Base-by-base conservation (phyloP, 768 basidiomycete species). In the Tremella fuciformis region DNA sequence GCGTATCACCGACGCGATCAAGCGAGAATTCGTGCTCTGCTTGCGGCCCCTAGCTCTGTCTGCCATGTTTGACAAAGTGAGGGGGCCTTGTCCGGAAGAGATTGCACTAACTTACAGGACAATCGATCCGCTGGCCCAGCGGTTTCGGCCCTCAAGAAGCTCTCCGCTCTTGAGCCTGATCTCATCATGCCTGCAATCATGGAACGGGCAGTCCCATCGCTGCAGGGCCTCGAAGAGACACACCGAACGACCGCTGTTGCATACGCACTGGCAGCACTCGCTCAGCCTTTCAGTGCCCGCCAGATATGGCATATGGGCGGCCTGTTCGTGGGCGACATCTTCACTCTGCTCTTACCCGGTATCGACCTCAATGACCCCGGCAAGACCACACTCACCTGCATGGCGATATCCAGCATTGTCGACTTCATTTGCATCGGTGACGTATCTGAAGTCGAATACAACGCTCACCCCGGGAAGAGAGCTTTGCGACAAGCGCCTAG, bases 191-290 rank as follows among this genome's bases (percentile, higher is more conserved):
- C 86, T 46, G 84, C 89, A 0, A 82, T 93, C 41, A 76, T 93
- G 59, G 89, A 93, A 73, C 81, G 90, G 54, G 88, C 89, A 9
- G 84, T 88, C 4, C 89, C 90, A 1, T 88, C 89, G 0, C 78
- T 96, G n/a, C 89, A 92, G 76, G 85, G 88, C 2, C 78, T 93
- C n/a, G 85, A 86, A 15, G 90, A 92, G 86, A 92, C 90, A 0
- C 86, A 91, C 63, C 81, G 91, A 50, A 92, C 89, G 0, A 83
- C 87, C 46, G 86, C 91, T 8, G 85, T 89, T 24, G 90, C 92
- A 74, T 89, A 89, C 62, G 88, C 88, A 1, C 80, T 92, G 8
- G 85, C 87, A 26, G 87, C 88, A 41, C 80, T 89, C n/a, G 85
- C 86, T 8, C 86, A 87, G 21, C 85, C 89, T 2, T 81, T 94